These are phyloP conservation scores for Globisporangium camurandrum DNA, from an alignment of 352 stramenopile species.

Conservation along the genomic window DNA sequence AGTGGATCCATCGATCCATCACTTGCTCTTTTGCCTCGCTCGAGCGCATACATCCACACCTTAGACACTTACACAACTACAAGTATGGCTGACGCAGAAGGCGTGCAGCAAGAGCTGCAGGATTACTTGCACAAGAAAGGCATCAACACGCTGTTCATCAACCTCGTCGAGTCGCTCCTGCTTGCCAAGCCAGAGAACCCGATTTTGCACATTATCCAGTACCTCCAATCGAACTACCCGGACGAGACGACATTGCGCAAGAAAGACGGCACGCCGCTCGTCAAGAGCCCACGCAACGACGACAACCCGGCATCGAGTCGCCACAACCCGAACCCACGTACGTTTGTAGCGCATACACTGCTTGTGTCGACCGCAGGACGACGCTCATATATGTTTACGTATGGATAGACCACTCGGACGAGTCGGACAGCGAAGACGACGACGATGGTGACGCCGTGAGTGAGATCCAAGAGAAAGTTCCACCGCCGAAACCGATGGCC, in stretches of 20 bases:
- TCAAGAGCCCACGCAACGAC: too few relatives aligned
- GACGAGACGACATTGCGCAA: conserved; percentile 55
- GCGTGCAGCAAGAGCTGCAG: conserved; percentile 88
- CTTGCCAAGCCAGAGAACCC: conserved; percentile 87
- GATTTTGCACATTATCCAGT: conserved; percentile 86
- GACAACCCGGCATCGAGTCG: conserved; percentile 35
- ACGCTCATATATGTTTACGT: too few relatives aligned
- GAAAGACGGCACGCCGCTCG: conserved; percentile 19
- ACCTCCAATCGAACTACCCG: conserved; percentile 83
- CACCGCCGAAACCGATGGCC: conserved; percentile 52
- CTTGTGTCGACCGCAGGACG: too few relatives aligned
- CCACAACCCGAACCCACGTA: conserved; percentile 13
- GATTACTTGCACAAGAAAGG: conserved; percentile 89
- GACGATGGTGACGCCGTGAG: conserved; percentile 70
- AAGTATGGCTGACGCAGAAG: conserved; percentile 75
- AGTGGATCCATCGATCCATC: neutral
- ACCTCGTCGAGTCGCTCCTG: conserved; percentile 87
- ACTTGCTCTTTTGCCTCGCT: conserved; percentile 1
- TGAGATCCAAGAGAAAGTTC: conserved; percentile 65
- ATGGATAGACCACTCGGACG: conserved; percentile 70
- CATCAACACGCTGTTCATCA: conserved; percentile 91
- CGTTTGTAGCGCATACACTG: neutral
- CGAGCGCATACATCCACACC: neutral
- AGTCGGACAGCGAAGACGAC: conserved; percentile 84
- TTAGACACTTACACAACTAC: neutral